Conservation (phyloP, 208 protist genomes). For the Naegleria fowleri region DNA sequence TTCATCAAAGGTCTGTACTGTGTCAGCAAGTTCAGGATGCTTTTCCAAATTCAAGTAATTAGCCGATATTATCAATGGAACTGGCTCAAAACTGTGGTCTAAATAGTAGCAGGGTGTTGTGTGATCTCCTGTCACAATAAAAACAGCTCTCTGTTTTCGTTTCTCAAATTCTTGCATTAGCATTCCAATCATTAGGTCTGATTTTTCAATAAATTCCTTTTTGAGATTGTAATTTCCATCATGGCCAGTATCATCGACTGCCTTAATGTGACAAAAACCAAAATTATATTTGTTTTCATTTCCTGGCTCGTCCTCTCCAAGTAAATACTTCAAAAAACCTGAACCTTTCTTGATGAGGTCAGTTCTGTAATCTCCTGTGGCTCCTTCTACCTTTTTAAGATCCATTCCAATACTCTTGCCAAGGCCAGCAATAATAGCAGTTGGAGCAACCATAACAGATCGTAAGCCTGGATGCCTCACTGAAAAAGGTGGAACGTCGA, state of each 20-base stretch:
- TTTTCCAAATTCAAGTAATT: neutral
- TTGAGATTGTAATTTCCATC: slow-evolving; percentile 46
- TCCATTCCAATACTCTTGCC: slow-evolving; percentile 53
- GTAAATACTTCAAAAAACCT: slow-evolving; percentile 28
- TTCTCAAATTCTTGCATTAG: slow-evolving; percentile 35
- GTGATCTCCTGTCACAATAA: slow-evolving; percentile 58
- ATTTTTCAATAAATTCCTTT: slow-evolving; percentile 46
- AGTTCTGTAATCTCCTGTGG: slow-evolving; percentile 61
- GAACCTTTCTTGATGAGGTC: slow-evolving; percentile 47
- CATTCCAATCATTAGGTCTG: slow-evolving; percentile 49
- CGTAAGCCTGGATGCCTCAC: slow-evolving; percentile 37
- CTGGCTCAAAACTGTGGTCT: slow-evolving; percentile 60
- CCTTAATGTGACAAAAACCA: slow-evolving; percentile 62
- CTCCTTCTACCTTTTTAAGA: slow-evolving; percentile 43
- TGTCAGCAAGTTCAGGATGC: neutral
- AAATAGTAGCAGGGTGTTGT: slow-evolving; percentile 52
- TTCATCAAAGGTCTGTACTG: slow-evolving; percentile 25
- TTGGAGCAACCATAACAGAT: slow-evolving; percentile 61
- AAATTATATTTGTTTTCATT: slow-evolving; percentile 41
- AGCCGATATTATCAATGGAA: slow-evolving; percentile 48
- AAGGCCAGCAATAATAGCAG: slow-evolving; percentile 58
- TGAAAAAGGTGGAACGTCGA: slow-evolving; percentile 41
- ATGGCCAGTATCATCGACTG: slow-evolving; percentile 59
- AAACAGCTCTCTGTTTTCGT: slow-evolving; percentile 26
- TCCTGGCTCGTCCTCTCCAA: neutral